Conservation (phyloP, 495 filamentous ascomycete species). For the Hypoxylon trugodes region DNA sequence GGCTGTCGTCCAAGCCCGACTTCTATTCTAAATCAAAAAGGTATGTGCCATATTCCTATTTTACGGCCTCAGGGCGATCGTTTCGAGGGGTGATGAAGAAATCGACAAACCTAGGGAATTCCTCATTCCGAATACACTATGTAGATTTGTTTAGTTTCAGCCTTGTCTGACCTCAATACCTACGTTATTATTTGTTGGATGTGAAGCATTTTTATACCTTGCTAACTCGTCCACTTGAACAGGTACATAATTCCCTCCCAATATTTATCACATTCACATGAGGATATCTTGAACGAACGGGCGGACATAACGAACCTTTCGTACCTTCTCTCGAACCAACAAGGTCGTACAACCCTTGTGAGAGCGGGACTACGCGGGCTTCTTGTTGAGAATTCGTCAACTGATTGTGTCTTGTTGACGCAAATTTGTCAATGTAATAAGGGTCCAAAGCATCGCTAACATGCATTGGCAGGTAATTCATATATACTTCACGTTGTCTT, state of each 20-base stretch:
- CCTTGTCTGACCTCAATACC: constrained; percentile 84
- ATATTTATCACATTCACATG: constrained; percentile 59
- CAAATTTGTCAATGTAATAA: neutral
- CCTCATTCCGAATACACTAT: constrained; percentile 92
- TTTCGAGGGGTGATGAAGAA: constrained; percentile 77
- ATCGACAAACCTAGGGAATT: constrained; percentile 88
- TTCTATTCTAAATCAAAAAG: constrained; percentile 32
- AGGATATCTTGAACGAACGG: constrained; percentile 98
- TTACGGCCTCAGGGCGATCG: constrained; percentile 8
- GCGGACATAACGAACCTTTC: constrained; percentile 90
- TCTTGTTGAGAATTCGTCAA: constrained; percentile 98
- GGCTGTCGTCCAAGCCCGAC: neutral
- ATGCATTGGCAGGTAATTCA: constrained; percentile 53
- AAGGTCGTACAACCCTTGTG: constrained; percentile 90
- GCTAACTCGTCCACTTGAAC: constrained; percentile 53
- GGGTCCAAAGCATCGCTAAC: constrained; percentile 44
- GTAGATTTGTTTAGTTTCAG: constrained; percentile 98
- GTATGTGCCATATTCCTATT: constrained; percentile 27
- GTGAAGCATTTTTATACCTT: constrained; percentile 32
- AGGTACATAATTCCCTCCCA: constrained; percentile 60
- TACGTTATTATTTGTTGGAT: constrained; percentile 42
- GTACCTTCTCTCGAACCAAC: constrained; percentile 67
- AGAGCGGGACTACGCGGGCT: constrained; percentile 69
- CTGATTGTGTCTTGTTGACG: constrained; percentile 68
- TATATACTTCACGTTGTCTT: constrained; percentile 28